Evolutionary conservation across 2,329 filamentous ascomycete genomes (phyloP), one percentile per base, ranked within the genome.

Genomic region (Alternaria tenuissima): DNA sequence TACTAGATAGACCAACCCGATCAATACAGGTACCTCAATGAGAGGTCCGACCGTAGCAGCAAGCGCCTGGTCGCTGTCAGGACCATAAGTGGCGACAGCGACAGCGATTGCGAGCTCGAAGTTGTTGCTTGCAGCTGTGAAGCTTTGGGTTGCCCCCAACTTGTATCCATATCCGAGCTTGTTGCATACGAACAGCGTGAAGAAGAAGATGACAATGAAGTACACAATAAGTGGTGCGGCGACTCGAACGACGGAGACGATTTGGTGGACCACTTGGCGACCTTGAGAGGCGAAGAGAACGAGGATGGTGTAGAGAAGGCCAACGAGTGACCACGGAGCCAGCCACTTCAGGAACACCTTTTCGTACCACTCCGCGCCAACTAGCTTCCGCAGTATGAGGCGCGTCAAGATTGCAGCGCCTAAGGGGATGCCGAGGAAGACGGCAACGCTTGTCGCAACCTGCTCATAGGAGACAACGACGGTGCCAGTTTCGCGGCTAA

Each of bases 61-160:
- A 41, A 95, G 81, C 0, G 91, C 92, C 76, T 95, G 88, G 52
- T 93, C 87, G 66, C 90, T 93, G 39, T 91, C 80, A 0, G 89
- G 83, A 0, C 92, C 92, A 78, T 89, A 95, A 0, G 88, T 89
- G 0, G 91, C 89, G 5, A 94, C 87, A 0, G 91, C 91, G 0
- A 95, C 91, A 0, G 91, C 91, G 78, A 95, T 95, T 0, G 92
- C 91, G 28, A 95, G 80, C 80, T 95, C 92, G 71, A 96, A 95
- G 73, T 95, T 95, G 73, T 95, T 96, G 74, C 92, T 94, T 1
- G 91, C 91, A 0, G 91, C 92, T 0, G 91, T 94, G 70, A 94
- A 93, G 73, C 90, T 92, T 78, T 94, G 91, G 1, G 91, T 93
- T 2, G 84, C 82, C 0, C 85, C 83, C 1, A 92, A 74, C 38